Conservation (phyloP, 192 early-diverging fungal genomes). For the Gaertneriomyces semiglobifer region DNA sequence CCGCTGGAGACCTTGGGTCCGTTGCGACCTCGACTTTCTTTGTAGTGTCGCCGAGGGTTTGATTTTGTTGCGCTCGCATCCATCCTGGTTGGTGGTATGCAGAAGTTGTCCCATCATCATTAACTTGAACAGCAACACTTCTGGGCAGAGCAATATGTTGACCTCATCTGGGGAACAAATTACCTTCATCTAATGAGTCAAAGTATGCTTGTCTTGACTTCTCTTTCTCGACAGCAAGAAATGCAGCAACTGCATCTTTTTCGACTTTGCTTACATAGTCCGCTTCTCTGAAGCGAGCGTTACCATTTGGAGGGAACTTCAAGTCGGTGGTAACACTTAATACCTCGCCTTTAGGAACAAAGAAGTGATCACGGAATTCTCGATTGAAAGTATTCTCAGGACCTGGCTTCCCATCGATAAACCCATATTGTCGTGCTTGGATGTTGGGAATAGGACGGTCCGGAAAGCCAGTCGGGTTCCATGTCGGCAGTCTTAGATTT, state of each 20-base stretch:
- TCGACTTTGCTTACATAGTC: constrained; percentile 12
- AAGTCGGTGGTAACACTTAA: background rate
- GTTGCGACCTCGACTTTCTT: background rate
- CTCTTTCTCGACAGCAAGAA: constrained; percentile 11
- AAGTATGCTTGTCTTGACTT: constrained; percentile 18
- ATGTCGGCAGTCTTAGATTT: background rate
- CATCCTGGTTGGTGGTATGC: background rate
- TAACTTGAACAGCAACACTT: background rate
- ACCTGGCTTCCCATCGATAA: background rate
- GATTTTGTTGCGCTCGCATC: background rate
- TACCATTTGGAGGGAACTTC: background rate
- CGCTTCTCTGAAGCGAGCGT: background rate
- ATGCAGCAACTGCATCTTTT: background rate
- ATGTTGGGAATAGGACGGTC: background rate
- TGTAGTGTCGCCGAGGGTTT: constrained; percentile 3
- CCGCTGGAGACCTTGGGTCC: background rate
- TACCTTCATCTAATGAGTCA: background rate
- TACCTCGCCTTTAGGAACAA: background rate
- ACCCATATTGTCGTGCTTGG: background rate
- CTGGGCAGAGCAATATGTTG: no score
- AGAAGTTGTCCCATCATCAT: background rate
- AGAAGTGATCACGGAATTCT: background rate
- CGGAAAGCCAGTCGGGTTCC: background rate
- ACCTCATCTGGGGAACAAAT: constrained; percentile 17
- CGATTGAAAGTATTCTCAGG: background rate